Conservation (phyloP, 257 asterid species). For the Petunia secreta region DNA sequence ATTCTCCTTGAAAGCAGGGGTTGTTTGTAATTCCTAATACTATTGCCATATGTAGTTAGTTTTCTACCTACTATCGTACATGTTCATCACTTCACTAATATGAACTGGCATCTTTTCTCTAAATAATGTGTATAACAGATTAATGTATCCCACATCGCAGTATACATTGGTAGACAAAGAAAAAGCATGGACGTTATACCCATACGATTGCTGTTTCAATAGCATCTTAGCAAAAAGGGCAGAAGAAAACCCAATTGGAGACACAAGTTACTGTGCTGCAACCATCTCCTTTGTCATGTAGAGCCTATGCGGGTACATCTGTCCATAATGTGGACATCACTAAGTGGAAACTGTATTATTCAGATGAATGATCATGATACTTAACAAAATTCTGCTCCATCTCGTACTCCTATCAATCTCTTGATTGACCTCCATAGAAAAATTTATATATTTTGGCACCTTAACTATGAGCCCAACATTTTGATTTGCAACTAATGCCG, state of each 20-base stretch:
- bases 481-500: not conserved
- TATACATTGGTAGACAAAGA: not conserved
- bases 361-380: conserved; percentile 1
- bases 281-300: not conserved
- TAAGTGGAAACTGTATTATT: conserved; percentile 3
- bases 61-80: conserved; percentile 2
- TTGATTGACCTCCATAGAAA: not conserved
- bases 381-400: not conserved
- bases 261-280: not conserved
- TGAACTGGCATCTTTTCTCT: not conserved
- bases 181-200: not conserved
- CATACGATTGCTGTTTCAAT: not conserved
- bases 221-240: conserved; percentile 7
- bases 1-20: not conserved
- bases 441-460: not conserved
- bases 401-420: not conserved
- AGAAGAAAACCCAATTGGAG: not conserved
- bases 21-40: not conserved
- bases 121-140: not conserved
- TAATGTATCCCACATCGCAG: not conserved
- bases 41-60: not conserved
- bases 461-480: not conserved
- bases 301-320: not conserved
- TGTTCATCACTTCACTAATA: not conserved
- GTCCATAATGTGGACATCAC: conserved; percentile 4